A percentile compares a stretch with the other conserved stretches of the same genome.
Conservation (phyloP, 192 early-diverging fungal genomes). For the Gryganskiella cystojenkinii region DNA sequence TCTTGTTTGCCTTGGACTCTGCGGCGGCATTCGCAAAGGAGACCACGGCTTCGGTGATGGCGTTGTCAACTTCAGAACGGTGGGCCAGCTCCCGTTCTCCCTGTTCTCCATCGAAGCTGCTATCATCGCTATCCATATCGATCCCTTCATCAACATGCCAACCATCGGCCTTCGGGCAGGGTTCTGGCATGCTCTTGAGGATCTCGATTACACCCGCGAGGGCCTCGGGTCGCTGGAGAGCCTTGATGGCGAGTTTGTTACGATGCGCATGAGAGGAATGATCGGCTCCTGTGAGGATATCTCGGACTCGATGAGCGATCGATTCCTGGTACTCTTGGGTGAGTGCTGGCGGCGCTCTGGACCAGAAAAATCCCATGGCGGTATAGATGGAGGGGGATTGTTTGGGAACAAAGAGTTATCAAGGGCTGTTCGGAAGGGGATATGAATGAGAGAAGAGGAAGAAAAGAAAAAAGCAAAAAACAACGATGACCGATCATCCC, state of each 20-base stretch:
- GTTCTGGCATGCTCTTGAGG: conserved; percentile 56
- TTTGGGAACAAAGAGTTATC: not conserved
- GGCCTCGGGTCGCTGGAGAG: conserved; percentile 43
- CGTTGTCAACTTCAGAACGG: too few relatives aligned
- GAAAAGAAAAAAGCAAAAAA: too few relatives aligned
- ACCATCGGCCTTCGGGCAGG: conserved; percentile 15
- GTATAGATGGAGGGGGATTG: not conserved
- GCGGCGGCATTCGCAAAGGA: too few relatives aligned
- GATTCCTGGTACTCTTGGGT: conserved; percentile 52
- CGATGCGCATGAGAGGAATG: conserved; percentile 12
- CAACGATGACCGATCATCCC: not conserved
- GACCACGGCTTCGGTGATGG: too few relatives aligned
- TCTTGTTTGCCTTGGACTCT: too few relatives aligned
- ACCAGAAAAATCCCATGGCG: conserved; percentile 19
- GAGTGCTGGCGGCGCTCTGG: conserved; percentile 22
- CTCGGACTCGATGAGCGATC: conserved; percentile 47
- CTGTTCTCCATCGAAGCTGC: not conserved
- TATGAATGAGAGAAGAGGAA: not conserved
- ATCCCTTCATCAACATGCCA: conserved; percentile 34
- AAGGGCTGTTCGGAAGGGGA: not conserved
- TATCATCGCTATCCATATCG: conserved; percentile 7
- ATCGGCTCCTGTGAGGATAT: conserved; percentile 49
- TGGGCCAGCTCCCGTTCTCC: not conserved
- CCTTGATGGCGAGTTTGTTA: conserved; percentile 51
- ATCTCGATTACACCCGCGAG: conserved; percentile 48